Evolutionary conservation across 331 rosid genomes (phyloP), one percentile per base, ranked within the genome.

Genomic region (Acacia concinna): DNA sequence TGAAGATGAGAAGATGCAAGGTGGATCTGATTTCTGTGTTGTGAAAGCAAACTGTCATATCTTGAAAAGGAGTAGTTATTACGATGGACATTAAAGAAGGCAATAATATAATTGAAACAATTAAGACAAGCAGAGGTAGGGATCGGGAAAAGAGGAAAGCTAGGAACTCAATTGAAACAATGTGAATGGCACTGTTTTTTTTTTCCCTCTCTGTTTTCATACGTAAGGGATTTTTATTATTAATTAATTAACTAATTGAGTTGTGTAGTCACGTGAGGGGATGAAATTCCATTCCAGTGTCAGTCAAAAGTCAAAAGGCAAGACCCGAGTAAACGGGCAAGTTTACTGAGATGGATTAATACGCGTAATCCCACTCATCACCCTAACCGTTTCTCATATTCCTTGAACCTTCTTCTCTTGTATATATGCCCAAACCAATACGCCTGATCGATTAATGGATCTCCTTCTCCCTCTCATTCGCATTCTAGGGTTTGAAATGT

Each of bases 261-360:
- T 4, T 2, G 13, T 52, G 60, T 12, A 40, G 51, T 40, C 54
- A 40, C 54, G 34, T 40, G 73, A 43, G 37, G 37, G 1, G 6
- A 12, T 41, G 52, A 68, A n/a, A 68, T 38, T 28, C 73, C 73
- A 23, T n/a, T n/a, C n/a, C n/a, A n/a, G n/a, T n/a, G n/a, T n/a
- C 73, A 5, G 13, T 37, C 37, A 68, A n/a, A n/a, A n/a, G 54
- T 68, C 54, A 41, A 41, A 43, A 23, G 21, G 38, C 13, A 23
- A 41, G 74, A 69, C 74, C 74, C 74, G 25, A 25, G 74, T 69
- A 43, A 43, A 41, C 73, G 23, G 17, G 54, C 37, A 8, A 69
- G 74, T 43, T 69, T 43, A 41, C 57, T 43, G 35, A 68, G 11
- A 6, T 23, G 4, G 23, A 38, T 64, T 18, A 5, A 5, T 40